These are phyloP conservation scores for Rhizophagus clarus DNA, from an alignment of 192 early-diverging fungal genomes.

Conservation along the genomic window DNA sequence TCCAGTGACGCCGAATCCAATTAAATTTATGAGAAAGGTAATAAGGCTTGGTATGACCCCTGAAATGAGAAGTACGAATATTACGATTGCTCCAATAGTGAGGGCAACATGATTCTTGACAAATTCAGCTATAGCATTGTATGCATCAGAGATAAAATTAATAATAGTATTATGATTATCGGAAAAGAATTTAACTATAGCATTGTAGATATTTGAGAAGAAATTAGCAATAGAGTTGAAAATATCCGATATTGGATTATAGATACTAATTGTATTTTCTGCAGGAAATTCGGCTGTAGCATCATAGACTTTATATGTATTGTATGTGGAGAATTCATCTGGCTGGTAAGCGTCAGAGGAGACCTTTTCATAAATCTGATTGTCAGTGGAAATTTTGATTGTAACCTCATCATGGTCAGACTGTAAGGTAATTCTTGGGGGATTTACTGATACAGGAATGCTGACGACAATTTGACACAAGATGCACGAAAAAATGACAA, in stretches of 20 bases:
- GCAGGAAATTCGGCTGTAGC: no score
- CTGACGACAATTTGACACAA: not conserved
- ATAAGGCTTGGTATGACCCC: not conserved
- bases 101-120: not conserved
- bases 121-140: not conserved
- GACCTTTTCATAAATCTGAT: not conserved
- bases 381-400: not conserved
- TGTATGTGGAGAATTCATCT: no score
- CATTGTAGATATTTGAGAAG: no score
- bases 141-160: no score
- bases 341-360: not conserved
- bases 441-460: not conserved
- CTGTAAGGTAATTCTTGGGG: not conserved
- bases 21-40: not conserved
- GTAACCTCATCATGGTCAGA: not conserved
- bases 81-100: not conserved
- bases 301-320: no score
- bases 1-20: not conserved
- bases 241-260: no score
- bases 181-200: no score
- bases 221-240: no score
- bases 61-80: not conserved
- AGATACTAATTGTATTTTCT: no score
- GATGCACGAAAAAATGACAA: not conserved
- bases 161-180: no score